Conservation (phyloP, 306 rosid species). For the Amphicarpaea edgeworthii region DNA sequence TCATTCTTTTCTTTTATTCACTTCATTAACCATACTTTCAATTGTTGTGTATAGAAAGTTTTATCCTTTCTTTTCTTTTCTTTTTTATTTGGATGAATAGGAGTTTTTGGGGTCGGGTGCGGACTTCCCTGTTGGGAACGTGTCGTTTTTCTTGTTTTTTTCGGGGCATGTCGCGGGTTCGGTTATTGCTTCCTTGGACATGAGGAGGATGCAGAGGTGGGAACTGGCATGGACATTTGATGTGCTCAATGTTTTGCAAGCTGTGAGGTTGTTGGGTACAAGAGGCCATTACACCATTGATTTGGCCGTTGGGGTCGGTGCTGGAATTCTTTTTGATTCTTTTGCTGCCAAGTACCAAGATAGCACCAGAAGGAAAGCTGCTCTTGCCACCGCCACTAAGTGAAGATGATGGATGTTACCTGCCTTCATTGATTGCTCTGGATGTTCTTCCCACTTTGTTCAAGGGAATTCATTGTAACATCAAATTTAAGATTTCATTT, state of each 20-base stretch:
- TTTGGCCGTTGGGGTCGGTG: slow-evolving; percentile 88
- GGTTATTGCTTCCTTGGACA: slow-evolving; percentile 87
- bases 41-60: no score
- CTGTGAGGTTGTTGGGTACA: slow-evolving; percentile 76
- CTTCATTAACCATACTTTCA: no score
- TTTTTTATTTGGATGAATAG: slow-evolving; percentile 38
- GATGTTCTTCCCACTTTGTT: no score
- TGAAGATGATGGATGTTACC: no score
- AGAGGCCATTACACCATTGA: slow-evolving; percentile 96
- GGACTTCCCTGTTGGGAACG: slow-evolving; percentile 95
- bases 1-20: slow-evolving; percentile 10
- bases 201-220: slow-evolving; percentile 85
- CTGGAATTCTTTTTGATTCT: slow-evolving; percentile 84
- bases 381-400: background rate
- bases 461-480: no score
- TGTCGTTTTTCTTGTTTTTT: slow-evolving; percentile 83
- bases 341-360: slow-evolving; percentile 82
- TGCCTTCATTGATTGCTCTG: no score
- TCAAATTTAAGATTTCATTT: no score
- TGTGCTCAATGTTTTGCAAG: slow-evolving; percentile 69
- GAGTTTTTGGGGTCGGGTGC: slow-evolving; percentile 88
- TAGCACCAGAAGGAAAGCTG: slow-evolving; percentile 51
- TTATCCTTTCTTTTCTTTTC: no score
- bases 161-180: slow-evolving; percentile 96
- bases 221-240: slow-evolving; percentile 78